Percentiles rank a stretch among this genome's conserved stretches.
phyloP scores from a whole-genome alignment of 2,329 filamentous ascomycete species.

The Cercospora janseana region DNA sequence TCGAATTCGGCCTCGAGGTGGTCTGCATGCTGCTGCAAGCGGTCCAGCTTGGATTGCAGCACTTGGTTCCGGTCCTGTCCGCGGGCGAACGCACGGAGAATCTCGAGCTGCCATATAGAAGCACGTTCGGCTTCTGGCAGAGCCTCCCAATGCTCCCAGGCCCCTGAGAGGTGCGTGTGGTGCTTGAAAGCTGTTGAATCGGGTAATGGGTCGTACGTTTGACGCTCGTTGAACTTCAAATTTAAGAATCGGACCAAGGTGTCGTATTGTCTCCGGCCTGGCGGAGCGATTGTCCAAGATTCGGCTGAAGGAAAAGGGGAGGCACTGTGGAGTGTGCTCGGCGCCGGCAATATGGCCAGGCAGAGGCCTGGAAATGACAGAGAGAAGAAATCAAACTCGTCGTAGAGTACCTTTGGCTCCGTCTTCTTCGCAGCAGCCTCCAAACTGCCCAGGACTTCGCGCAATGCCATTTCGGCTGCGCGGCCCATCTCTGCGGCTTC shows the following conservation, averaged over 20 bases:
- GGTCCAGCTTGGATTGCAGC: slow-evolving; percentile 41
- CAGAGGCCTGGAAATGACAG: slow-evolving; percentile 84
- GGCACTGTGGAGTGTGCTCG: slow-evolving; percentile 77
- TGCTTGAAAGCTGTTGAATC: slow-evolving; percentile 68
- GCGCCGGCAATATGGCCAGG: slow-evolving; percentile 74
- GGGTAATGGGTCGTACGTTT: slow-evolving; percentile 37
- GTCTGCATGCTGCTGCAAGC: slow-evolving; percentile 43
- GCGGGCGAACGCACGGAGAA: slow-evolving; percentile 46
- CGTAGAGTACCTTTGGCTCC: slow-evolving; percentile 52
- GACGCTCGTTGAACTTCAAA: slow-evolving; percentile 37
- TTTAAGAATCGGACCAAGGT: slow-evolving; percentile 52
- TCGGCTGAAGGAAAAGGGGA: slow-evolving; percentile 73
- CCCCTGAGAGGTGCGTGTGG: slow-evolving; percentile 70
- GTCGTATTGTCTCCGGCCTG: slow-evolving; percentile 69
- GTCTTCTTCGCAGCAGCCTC: slow-evolving; percentile 71
- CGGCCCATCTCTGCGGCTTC: slow-evolving; percentile 76
- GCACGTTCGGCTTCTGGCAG: slow-evolving; percentile 53
- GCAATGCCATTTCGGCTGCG: slow-evolving; percentile 79
- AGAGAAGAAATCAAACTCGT: slow-evolving; percentile 75
- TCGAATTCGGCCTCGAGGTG: slow-evolving; percentile 42
- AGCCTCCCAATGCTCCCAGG: slow-evolving; percentile 72
- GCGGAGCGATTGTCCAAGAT: slow-evolving; percentile 79
- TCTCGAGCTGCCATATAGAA: slow-evolving; percentile 49
- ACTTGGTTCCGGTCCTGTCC: slow-evolving; percentile 41
- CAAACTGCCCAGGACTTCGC: slow-evolving; percentile 77